Evolutionary conservation across 1,139 yeast genomes (phyloP), one percentile per base, ranked within the genome.

Genomic region (Tardiomyces digboiensis): DNA sequence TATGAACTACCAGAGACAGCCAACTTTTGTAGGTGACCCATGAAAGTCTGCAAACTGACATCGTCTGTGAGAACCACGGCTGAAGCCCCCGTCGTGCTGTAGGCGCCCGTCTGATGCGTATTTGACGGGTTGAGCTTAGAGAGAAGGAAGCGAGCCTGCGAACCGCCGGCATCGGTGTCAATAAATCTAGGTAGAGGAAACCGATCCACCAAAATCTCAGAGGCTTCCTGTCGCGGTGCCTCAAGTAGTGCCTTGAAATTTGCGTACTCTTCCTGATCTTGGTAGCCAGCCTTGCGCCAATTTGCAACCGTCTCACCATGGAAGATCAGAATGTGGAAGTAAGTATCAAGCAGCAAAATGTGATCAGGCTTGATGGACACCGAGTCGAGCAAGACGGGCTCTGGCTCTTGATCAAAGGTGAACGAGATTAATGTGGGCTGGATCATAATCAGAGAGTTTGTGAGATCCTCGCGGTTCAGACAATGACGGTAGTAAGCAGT

Each of bases 401-500:
- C 87, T 29, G 97, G 95, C 52, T 83, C 93, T 46, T 81, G 84
- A 57, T 80, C 85, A 65, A 89, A 80, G 46, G 85, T 77, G 68
- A 84, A 89, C 39, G 95, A 79, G 3, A 94, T 85, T 62, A 89
- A 75, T 0, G 97, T 87, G 47, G 97, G 97, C 68, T 89, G 97
- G 56, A 89, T 89, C 97, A 89, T 89, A 52, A 88, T 84, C 61
- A 89, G 72, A n/a, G 97, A 85, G 66, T 89, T 91, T 52, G 83
- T 82, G 44, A 91, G 82, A 62, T 91, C 97, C 64, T 91, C 97
- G 52, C 89, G 80, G 59, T 87, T 76, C 61, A 91, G 76, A 36
- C 88, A 86, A 65, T 91, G 97, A 63, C 97, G 81, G 69, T 89
- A 89, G 65, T 88, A 91, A 36, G 97, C 97, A 44, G 98, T 89